Base-by-base conservation (phyloP, 2,329 filamentous ascomycete species). In the Didymella segeticola region DNA sequence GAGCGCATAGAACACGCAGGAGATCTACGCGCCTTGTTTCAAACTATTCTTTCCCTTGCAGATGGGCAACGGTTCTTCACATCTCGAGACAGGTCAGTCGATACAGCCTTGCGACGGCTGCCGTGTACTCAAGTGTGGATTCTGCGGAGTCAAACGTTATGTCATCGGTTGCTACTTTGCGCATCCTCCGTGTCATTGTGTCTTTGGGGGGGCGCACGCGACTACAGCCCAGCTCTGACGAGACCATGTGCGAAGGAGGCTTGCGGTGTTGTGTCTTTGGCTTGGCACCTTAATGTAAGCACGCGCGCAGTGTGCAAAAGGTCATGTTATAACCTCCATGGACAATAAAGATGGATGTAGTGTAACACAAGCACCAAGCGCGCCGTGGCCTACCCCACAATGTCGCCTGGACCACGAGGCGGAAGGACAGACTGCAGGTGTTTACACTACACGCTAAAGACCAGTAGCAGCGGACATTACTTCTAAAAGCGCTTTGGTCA, bases 351-450 rank as follows among this genome's bases (percentile, higher is more conserved):
- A 22, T 26, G n/a, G 36, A 43, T 34, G 47, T 39, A 30, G 48
- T 52, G 53, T 47, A 56, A 53, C 53, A 39, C 43, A 37, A 20
- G 22, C 37, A 43, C 36, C 12, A 26, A 27, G 30, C 45, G 27
- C 17, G 11, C 31, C 42, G 23, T 27, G 42, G 22, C 26, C 25
- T 46, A 49, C 52, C 53, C 53, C 53, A 43, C 53, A 56, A 52
- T 47, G 39, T 14, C 39, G 33, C 33, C 25, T 41, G 19, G 43
- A 26, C 57, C 56, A 63, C 56, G 54, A 63, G 61, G 51, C 30
- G 25, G 26, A 26, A 30, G 20, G 29, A 37, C 22, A 36, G 33
- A 34, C 29, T 26, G 45, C 15, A 37, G 45, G 33, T 39, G 48
- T 39, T 45, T 30, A 31, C 27, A 39, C 39, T 8, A 27, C 20